Base-by-base conservation (phyloP, 208 protist genomes). In the Leishmania aethiopica region DNA sequence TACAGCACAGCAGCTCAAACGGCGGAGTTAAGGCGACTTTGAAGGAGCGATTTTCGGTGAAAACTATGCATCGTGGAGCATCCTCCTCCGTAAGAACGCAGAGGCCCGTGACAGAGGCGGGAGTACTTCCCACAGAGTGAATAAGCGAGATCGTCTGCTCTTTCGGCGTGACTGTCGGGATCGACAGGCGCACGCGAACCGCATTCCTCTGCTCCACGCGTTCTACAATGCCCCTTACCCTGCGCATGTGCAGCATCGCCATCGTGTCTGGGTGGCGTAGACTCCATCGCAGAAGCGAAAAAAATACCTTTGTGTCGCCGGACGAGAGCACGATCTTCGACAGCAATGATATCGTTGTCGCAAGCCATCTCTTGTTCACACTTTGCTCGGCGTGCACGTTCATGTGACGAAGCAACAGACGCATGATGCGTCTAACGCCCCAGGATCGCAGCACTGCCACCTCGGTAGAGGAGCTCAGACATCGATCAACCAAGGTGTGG, bases 311-410 rank as follows among this genome's bases (percentile, higher is more conserved):
- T 15, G 91, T 80, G 67, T 92, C 86, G 19, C 85, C 85, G 25
- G 92, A 93, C 1, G 89, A 84, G 47, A 93, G 77, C 32, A 87
- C 81, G 15, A 96, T 87, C 77, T 96, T 96, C n/a, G 88, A 93
- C 0, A 92, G 75, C 53, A 96, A 78, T 7, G 86, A 81, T 53
- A 91, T 84, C 11, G 90, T 83, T 40, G 62, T 71, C 0, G 75
- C 77, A 13, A 96, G 74, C 93, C 93, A 96, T 25, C 64, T 11
- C 42, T 45, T 86, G 75, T 77, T 73, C 35, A 86, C 80, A 10
- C 47, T 45, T 45, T 83, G 40, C 3, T 22, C 53, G 22, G 75
- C 53, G 32, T 90, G 79, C 25, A 51, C 62, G 64, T 96, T 87
- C 60, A 92, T 79, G 55, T 95, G 90, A 28, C 86, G 79, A 28